Evolutionary conservation across 345 rosid genomes (phyloP), one percentile per base, ranked within the genome.

Genomic region (Excoecaria cochinchinensis): DNA sequence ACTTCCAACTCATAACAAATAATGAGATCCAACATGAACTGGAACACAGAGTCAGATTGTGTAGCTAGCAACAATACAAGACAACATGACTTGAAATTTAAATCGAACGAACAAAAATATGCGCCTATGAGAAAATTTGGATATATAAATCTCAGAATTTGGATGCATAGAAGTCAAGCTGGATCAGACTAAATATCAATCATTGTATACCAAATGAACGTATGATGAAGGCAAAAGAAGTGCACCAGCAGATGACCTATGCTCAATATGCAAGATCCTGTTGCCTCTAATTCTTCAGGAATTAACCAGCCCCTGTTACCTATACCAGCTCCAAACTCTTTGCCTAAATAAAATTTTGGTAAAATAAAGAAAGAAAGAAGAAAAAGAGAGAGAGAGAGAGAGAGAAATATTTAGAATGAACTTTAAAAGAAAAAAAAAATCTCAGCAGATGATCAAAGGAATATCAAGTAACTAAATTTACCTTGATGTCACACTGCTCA

Each of bases 101-200:
- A 68, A 60, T 55, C 10, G 56, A 60, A 74, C 31, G 2, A 31
- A 31, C 31, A 31, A 31, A 31, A 31, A 31, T 31, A 31, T 31
- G 2, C 2, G 31, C 31, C 74, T 38, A 67, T 72, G 21, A 47
- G 79, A 56, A 71, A 57, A 59, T 69, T 42, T 42, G 42, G 11
- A 70, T 67, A 58, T 47, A 58, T 38, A 69, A 59, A 71, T 61
- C 25, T 71, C 66, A 70, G 55, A 72, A 21, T 77, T 21, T 58
- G 52, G 80, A 67, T 76, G 84, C 82, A 73, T 76, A 58, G 55
- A 50, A 66, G 78, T 73, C 51, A 71, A 76, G 74, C 78, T 74
- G 65, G 62, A 74, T 79, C 52, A 52, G 75, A 70, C 76, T 36
- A 51, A 57, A 79, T 64, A 73, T 78, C 50, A 67, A 71, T 80